Base-by-base conservation (phyloP, 2,329 filamentous ascomycete genomes). In the Hymenotorrendiella dingleyae region DNA sequence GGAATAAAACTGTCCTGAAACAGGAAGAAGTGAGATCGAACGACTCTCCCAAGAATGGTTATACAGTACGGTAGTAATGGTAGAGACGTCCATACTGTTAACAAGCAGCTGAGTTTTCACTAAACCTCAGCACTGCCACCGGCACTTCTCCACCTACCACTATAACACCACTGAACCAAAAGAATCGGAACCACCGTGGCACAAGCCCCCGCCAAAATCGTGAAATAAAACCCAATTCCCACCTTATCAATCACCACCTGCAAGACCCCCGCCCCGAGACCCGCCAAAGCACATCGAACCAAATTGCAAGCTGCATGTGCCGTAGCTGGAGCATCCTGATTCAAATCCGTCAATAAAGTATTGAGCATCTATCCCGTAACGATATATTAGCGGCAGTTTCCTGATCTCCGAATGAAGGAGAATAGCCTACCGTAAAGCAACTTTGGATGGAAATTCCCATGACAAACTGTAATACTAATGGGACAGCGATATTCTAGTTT, bases 221-320 rank as follows among this genome's bases (percentile, higher is more conserved):
- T 47, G 21, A 49, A 51, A 19, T 40, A 49, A 43, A 43, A 51
- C 4, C 46, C 48, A 11, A 43, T 29, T 6, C 46, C 46, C 11
- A 51, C 23, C 4, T 23, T 35, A 38, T 44, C 34, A 23, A 49
- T 36, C n/a, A 51, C 20, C 21, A 40, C 19, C 14, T 42, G 24
- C 21, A 45, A 17, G 16, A 49, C 22, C 10, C 36, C 34, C 11
- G 36, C 9, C 6, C 43, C 37, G 10, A 26, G 30, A 1, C 26
- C 43, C 9, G 42, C 22, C 14, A 51, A 35, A 22, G 21, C 16
- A 33, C 38, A 46, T 8, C 40, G 30, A 12, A 30, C 24, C 6
- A 46, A 41, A 35, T 43, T 43, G 32, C 36, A 9, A 16, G 45
- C 34, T 12, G 40, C 45, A 32, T 40, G 40, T 9, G 37, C 45